Percentiles rank a stretch among this genome's conserved stretches.
These are phyloP conservation scores for Fagopyrum homotropicum DNA, from an alignment of 148 eudicot species.

Conservation along the genomic window DNA sequence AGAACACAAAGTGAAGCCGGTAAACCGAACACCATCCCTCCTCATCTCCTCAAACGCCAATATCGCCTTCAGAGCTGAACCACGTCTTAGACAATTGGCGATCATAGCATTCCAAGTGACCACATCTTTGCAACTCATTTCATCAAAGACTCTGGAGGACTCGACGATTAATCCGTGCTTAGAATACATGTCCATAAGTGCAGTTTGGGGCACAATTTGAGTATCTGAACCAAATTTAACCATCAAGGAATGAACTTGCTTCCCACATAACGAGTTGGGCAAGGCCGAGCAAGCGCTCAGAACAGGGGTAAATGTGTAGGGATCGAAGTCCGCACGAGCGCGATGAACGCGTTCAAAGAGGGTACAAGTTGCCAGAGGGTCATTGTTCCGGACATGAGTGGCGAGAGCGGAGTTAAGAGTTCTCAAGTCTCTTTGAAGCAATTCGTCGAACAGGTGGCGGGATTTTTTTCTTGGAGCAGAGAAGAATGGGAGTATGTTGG, in stretches of 20 bases:
- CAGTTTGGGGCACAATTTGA: constrained; percentile 22
- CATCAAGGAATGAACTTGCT: constrained; percentile 18
- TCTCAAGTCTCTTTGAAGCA: constrained; percentile 23
- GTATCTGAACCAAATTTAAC: constrained; percentile 11
- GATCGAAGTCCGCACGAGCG: constrained; percentile 18
- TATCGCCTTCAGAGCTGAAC: constrained; percentile 18
- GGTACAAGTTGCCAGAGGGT: constrained; percentile 23
- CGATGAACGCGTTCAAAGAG: constrained; percentile 22
- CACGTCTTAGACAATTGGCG: constrained; percentile 18
- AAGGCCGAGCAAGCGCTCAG: constrained; percentile 32
- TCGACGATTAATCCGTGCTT: constrained; percentile 15
- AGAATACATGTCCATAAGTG: constrained; percentile 22
- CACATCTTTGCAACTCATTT: constrained; percentile 16
- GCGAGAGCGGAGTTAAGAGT: constrained; percentile 30
- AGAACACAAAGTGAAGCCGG: constrained; percentile 15
- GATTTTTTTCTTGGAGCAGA: neutral
- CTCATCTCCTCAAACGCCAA: constrained; percentile 19
- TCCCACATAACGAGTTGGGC: constrained; percentile 30
- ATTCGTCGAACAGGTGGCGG: constrained; percentile 29
- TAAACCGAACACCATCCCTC: constrained; percentile 15
- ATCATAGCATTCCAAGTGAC: constrained; percentile 29
- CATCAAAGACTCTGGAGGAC: constrained; percentile 17
- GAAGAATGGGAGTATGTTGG: neutral
- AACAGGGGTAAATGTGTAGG: constrained; percentile 34
- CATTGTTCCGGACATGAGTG: constrained; percentile 15